Base-by-base conservation (phyloP, 2,329 filamentous ascomycete species). In the Trichoderma aggressivum region DNA sequence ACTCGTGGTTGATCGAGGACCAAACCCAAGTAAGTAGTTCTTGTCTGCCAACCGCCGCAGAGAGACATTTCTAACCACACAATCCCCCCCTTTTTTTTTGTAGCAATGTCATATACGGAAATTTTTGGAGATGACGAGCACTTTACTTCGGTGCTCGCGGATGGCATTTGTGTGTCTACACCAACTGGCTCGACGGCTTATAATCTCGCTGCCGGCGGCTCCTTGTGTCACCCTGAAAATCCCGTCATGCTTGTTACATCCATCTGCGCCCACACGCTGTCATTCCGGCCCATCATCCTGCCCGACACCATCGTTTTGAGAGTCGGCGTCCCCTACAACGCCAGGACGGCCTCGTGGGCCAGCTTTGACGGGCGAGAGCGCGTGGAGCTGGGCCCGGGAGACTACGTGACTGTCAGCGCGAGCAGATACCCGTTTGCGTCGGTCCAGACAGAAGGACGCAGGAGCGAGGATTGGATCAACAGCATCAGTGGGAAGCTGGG, bases 101-200 rank as follows among this genome's bases (percentile, higher is more conserved):
- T 75, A 94, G 92, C 94, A 68, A 95, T 99, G 93, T 96, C 93
- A 12, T 91, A 90, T 66, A 94, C 93, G 24, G 95, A 98, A 79
- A 87, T 98, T 30, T 98, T 98, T 79, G 94, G 94, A 24, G 95
- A 98, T 76, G 93, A 98, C 76, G 93, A 97, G 80, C 94, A 97
- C 81, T 96, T 98, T 80, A 98, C 96, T 0, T 97, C 94, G 0
- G 89, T 98, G 7, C 91, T 96, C 75, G 96, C 95, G 28, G 96
- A 98, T 79, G 95, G 95, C 14, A 89, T 98, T 72, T 97, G 94
- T 78, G 92, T 98, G 28, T 94, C 95, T 1, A 98, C 95, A 7
- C 96, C 95, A 0, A 98, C 96, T 0, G 96, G 95, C 16, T 96
- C 92, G 7, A 98, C 95, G 16, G 95, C 95, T 21, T 98, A 98